Conservation (phyloP, 345 rosid species). For the Geranium rotundifolium region DNA sequence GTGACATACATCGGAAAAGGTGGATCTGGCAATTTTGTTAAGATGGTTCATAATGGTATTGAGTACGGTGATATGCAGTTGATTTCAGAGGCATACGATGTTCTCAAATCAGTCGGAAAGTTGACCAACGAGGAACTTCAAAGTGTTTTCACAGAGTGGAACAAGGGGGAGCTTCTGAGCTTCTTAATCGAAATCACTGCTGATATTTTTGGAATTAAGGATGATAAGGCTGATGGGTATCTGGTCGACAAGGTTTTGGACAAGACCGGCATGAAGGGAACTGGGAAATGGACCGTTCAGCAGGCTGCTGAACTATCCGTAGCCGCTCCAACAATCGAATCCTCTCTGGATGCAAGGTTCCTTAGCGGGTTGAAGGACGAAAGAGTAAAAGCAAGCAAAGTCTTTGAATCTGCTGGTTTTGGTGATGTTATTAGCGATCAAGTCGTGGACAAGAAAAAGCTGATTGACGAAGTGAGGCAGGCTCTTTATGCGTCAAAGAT, state of each 20-base stretch:
- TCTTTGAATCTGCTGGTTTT: constrained; percentile 69
- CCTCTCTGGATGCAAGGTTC: constrained; percentile 86
- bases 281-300: constrained; percentile 97
- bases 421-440: constrained; percentile 50
- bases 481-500: constrained; percentile 94
- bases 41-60: constrained; percentile 93
- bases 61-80: constrained; percentile 98
- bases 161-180: constrained; percentile 89
- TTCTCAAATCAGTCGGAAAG: constrained; percentile 77
- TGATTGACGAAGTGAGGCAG: constrained; percentile 75
- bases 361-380: constrained; percentile 90
- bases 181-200: constrained; percentile 91
- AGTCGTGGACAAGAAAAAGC: constrained; percentile 63
- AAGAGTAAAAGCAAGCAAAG: constrained; percentile 74
- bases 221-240: constrained; percentile 75
- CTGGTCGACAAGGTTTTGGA: constrained; percentile 92
- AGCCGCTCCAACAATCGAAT: constrained; percentile 84
- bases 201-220: constrained; percentile 76
- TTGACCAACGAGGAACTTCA: constrained; percentile 72
- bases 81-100: constrained; percentile 88
- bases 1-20: constrained; percentile 86
- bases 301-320: constrained; percentile 96
- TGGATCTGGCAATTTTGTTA: constrained; percentile 92
- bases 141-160: constrained; percentile 71
- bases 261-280: constrained; percentile 97